phyloP scores from a whole-genome alignment of 176 grass and related monocot species.

The Oropetium thomaeum region DNA sequence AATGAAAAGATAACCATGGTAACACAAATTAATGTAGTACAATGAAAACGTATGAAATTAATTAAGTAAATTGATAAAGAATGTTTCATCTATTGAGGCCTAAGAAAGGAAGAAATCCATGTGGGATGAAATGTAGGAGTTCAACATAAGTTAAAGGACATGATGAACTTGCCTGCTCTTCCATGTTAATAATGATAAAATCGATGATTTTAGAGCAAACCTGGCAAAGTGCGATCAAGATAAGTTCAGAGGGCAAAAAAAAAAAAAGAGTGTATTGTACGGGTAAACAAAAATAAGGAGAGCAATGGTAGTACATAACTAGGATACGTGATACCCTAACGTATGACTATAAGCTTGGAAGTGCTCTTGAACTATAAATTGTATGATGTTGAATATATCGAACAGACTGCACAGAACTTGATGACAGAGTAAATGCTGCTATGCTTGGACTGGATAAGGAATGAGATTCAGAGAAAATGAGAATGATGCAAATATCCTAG shows the following conservation, averaged over 20 bases:
- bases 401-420: neutral
- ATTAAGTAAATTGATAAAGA: neutral
- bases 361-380: neutral
- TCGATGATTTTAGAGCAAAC: slow-evolving; percentile 57
- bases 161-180: slow-evolving; percentile 52
- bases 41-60: neutral
- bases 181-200: slow-evolving; percentile 59
- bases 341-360: neutral
- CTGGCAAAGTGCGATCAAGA: slow-evolving; percentile 37
- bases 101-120: neutral
- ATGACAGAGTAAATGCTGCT: neutral
- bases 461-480: slow-evolving; percentile 6
- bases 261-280: neutral
- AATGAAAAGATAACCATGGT: slow-evolving; percentile 22
- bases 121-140: neutral
- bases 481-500: neutral
- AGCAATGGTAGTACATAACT: neutral
- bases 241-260: neutral
- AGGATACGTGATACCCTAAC: neutral
- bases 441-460: slow-evolving; percentile 2
- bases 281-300: neutral
- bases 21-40: neutral
- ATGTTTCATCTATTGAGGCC: neutral
- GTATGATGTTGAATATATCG: neutral
- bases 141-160: neutral